phyloP scores from a whole-genome alignment of 2,329 filamentous ascomycete genomes.

The Diaporthe nobilis region DNA sequence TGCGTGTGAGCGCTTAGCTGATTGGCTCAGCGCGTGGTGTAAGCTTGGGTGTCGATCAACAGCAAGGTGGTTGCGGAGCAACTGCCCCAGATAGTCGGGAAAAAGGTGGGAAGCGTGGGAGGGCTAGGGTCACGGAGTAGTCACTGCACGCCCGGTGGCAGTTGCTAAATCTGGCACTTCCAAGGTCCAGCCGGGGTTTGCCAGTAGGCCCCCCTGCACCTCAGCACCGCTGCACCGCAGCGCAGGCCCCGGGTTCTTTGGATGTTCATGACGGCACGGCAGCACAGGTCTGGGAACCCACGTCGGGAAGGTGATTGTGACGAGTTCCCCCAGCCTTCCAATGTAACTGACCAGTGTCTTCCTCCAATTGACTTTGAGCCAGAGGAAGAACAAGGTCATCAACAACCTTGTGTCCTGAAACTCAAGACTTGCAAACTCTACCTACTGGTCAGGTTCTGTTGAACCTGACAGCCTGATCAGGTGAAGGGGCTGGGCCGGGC shows the following conservation, averaged over 20 bases:
- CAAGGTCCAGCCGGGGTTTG: neutral
- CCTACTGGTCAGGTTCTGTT: neutral
- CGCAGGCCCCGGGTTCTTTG: neutral
- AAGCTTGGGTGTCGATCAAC: constrained; percentile 16
- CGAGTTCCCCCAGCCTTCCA: constrained; percentile 8
- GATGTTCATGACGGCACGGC: neutral
- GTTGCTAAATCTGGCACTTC: constrained; percentile 25
- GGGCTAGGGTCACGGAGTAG: constrained; percentile 6
- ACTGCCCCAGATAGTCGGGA: constrained; percentile 24
- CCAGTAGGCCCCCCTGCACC: constrained; percentile 1
- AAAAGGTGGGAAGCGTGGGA: neutral
- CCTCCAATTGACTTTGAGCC: constrained; percentile 5
- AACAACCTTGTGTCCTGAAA: neutral
- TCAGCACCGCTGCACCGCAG: neutral
- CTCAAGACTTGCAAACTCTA: neutral
- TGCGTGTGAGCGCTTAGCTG: neutral
- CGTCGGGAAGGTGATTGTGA: neutral
- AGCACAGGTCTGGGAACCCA: neutral
- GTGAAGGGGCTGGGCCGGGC: neutral
- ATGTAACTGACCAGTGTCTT: neutral
- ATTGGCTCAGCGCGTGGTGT: constrained; percentile 14
- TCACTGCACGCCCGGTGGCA: constrained; percentile 13
- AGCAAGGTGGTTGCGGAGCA: constrained; percentile 19
- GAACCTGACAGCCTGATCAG: neutral
- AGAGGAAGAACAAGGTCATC: neutral